Evolutionary conservation across 202 grass and related monocot species (phyloP), one percentile per base, ranked within the genome.

Genomic region (Saccharum hybrid): DNA sequence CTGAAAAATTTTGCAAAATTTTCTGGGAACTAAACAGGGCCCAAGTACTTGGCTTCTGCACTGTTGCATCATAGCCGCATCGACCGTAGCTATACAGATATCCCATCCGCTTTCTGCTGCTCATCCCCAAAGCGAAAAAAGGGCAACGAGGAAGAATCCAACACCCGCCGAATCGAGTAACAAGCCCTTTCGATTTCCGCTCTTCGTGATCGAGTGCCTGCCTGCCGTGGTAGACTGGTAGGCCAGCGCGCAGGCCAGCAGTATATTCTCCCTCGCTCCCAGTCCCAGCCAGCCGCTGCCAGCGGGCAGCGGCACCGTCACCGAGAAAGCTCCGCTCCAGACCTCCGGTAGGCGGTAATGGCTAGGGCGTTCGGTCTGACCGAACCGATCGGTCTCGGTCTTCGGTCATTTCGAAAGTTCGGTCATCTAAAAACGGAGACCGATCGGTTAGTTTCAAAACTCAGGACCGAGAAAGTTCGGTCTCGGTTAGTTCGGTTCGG

Each of bases 101-200:
- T 31, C 13, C 11, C 15, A 61, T 46, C 39, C 8, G 26, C 71
- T 71, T 71, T 46, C 19, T 46, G 60, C 75, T 48, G 26, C 40
- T 13, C 48, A 19, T 7, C 82, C 65, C 66, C 23, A 68, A 78
- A 71, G 75, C 31, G 8, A 51, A 40, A 23, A 62, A 71, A 22
- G 2, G 13, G 66, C 67, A 19, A 19, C 10, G 13, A 63, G 10
- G 52, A 79, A 79, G 83, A 40, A 85, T 85, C 83, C 74, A 80
- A 85, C 76, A 52, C 56, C 60, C 41, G 57, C 83, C 68, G 69
- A 72, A 85, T 80, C n/a, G 15, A 73, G 68, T 52, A 66, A 73
- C 45, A 4, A n/a, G 12, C 0, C 41, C 70, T 66, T 74, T 56
- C 83, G 15, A 46, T 78, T 52, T 85, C 69, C 30, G 19, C 51